Conservation (phyloP, 106 monocot genomes). For the Phalaenopsis aphrodite region DNA sequence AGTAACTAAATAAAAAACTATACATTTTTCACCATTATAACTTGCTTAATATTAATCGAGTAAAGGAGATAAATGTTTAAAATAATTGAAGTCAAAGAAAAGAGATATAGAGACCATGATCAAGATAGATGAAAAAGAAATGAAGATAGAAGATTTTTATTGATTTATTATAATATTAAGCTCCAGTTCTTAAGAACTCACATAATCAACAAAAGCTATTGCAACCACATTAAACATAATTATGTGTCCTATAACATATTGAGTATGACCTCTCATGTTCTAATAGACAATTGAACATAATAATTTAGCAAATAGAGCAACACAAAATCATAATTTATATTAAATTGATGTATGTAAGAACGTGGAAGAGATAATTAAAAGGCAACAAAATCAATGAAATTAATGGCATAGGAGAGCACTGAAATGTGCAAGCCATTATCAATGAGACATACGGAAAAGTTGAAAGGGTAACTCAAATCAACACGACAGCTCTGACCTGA, state of each 20-base stretch:
- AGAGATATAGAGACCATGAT: no score
- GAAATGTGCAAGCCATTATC: background rate
- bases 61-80: no score
- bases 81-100: no score
- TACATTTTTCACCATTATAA: no score
- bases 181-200: background rate
- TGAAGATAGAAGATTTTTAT: background rate
- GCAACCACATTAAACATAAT: background rate
- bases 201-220: background rate
- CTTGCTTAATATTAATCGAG: no score
- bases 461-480: background rate
- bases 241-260: background rate
- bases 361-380: background rate
- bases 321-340: background rate
- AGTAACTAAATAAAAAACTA: no score
- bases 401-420: background rate
- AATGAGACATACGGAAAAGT: background rate
- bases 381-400: background rate
- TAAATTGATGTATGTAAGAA: background rate
- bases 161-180: background rate
- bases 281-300: background rate
- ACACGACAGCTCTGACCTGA: constrained; percentile 20
- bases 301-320: background rate
- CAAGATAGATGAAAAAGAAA: no score
- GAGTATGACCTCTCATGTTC: background rate